A percentile compares a stretch with the other conserved stretches of the same genome.
Evolutionary conservation across 2,329 filamentous ascomycete genomes (phyloP).

Genomic region (Tolypocladium sp.): DNA sequence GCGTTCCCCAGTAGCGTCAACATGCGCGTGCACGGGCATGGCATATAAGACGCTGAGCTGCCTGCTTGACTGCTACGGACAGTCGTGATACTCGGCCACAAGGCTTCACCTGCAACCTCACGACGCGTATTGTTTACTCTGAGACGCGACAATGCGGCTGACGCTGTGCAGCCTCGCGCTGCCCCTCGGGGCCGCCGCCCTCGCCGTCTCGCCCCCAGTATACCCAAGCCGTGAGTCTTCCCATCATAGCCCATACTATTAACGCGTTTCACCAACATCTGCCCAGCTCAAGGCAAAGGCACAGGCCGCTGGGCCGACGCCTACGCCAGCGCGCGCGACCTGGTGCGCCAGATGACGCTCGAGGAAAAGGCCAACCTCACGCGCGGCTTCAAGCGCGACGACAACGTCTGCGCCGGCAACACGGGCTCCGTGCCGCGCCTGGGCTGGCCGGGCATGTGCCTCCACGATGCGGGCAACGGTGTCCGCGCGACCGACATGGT

Average conservation of each 20-base stretch:
- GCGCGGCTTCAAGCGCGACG: conserved; percentile 38
- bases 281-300: conserved; percentile 20
- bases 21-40: neutral
- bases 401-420: conserved; percentile 39
- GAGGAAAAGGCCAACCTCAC: conserved; percentile 53
- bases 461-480: conserved; percentile 41
- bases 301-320: conserved; percentile 43
- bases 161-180: neutral
- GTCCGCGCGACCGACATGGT: conserved; percentile 38
- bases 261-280: neutral
- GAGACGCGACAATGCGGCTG: neutral
- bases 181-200: conserved; percentile 1
- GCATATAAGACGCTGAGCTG: neutral
- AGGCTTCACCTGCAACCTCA: neutral
- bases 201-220: conserved; percentile 12
- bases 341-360: conserved; percentile 55
- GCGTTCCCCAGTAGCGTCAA: neutral
- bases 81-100: neutral
- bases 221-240: conserved; percentile 12
- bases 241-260: neutral
- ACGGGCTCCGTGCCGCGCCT: conserved; percentile 35
- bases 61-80: neutral
- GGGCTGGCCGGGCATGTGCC: conserved; percentile 36
- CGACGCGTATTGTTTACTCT: neutral
- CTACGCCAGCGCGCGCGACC: conserved; percentile 44